Conservation (phyloP, 192 early-diverging fungal genomes). For the Chytriomyces confervae region DNA sequence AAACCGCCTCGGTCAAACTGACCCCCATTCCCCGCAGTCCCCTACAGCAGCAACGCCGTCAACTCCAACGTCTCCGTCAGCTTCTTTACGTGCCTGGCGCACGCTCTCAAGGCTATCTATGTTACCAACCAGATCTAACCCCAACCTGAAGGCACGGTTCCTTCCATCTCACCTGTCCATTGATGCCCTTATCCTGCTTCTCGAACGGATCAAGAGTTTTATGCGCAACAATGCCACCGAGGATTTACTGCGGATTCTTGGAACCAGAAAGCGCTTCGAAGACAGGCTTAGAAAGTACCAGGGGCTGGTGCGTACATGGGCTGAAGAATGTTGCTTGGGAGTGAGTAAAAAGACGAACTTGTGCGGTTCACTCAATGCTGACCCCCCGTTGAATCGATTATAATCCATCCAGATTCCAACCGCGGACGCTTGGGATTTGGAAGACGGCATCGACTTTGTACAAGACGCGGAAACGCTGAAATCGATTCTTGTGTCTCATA, state of each 20-base stretch:
- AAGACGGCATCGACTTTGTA: conserved; percentile 20
- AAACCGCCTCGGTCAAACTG: background rate
- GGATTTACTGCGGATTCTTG: conserved; percentile 24
- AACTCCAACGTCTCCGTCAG: conserved; percentile 19
- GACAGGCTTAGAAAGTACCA: conserved; percentile 12
- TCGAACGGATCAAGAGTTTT: conserved; percentile 37
- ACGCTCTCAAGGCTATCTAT: background rate
- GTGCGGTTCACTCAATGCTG: background rate
- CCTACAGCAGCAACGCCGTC: background rate
- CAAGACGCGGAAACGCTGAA: conserved; percentile 22
- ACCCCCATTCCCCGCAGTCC: conserved; percentile 11
- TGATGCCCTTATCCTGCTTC: conserved; percentile 19
- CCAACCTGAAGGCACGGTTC: background rate
- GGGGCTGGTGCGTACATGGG: conserved; percentile 31
- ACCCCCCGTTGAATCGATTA: background rate
- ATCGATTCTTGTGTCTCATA: background rate
- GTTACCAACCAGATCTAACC: background rate
- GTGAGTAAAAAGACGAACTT: conserved; percentile 27
- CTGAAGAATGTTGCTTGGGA: conserved; percentile 30
- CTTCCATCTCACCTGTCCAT: background rate
- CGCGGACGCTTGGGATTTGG: conserved; percentile 22
- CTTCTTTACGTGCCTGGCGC: background rate
- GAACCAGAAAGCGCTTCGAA: conserved; percentile 29
- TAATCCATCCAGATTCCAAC: background rate
- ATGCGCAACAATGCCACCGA: conserved; percentile 8